A percentile compares a stretch with the other conserved stretches of the same genome.
Evolutionary conservation across 2,329 filamentous ascomycete species (phyloP).

Genomic region (Xylariaceae sp.): DNA sequence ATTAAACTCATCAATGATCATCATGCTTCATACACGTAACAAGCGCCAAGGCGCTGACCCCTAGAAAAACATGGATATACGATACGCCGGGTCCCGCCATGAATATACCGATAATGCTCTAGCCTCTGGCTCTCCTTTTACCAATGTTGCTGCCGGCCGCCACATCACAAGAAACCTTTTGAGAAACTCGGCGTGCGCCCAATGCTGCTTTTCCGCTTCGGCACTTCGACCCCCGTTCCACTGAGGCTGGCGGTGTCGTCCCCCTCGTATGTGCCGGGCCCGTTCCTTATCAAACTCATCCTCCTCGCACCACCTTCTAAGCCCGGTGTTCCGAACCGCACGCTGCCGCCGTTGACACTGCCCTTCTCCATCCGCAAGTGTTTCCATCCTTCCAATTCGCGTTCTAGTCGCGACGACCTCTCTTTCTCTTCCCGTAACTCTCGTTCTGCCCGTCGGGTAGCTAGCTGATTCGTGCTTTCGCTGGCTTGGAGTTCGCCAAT

Average conservation of each 20-base stretch:
- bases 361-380: constrained; percentile 65
- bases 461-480: constrained; percentile 76
- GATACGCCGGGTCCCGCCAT: constrained; percentile 9
- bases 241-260: constrained; percentile 34
- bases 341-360: constrained; percentile 27
- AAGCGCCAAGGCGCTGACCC: background rate
- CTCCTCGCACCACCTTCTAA: constrained; percentile 28
- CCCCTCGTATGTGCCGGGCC: constrained; percentile 38
- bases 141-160: background rate
- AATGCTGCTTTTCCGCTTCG: constrained; percentile 63
- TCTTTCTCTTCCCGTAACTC: constrained; percentile 87
- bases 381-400: constrained; percentile 82
- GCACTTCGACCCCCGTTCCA: constrained; percentile 48
- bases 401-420: constrained; percentile 73
- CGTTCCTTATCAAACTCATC: constrained; percentile 51
- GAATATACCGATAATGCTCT: constrained; percentile 11
- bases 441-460: constrained; percentile 79
- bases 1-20: constrained; percentile 4
- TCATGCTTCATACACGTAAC: constrained; percentile 9
- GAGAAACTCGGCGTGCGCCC: constrained; percentile 63
- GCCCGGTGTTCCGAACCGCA: constrained; percentile 28
- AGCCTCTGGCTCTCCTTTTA: too few relatives aligned
- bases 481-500: constrained; percentile 92
- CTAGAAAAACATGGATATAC: constrained; percentile 3
- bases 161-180: constrained; percentile 66